These are phyloP conservation scores for Yarrowia deformans DNA, from an alignment of 805 yeast species.

Conservation along the genomic window DNA sequence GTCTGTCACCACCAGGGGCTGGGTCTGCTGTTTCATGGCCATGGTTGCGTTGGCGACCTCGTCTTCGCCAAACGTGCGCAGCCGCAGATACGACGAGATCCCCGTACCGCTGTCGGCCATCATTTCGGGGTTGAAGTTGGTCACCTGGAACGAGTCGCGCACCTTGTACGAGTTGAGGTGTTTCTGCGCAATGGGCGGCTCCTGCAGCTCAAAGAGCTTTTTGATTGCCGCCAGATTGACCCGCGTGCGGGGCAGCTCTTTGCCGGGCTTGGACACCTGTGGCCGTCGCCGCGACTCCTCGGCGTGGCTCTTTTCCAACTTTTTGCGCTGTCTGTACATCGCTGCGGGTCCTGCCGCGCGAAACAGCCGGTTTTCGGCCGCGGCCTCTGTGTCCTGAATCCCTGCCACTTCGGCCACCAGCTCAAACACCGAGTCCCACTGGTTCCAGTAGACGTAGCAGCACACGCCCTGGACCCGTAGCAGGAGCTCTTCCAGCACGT, in stretches of 20 bases:
- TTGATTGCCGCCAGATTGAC: slow-evolving; percentile 37
- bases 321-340: slow-evolving; percentile 45
- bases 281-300: slow-evolving; percentile 42
- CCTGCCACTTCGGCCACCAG: slow-evolving; percentile 48
- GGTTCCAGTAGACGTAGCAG: slow-evolving; percentile 50
- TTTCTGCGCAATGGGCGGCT: slow-evolving; percentile 36
- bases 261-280: slow-evolving; percentile 26
- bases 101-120: slow-evolving; percentile 21
- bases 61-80: slow-evolving; percentile 29
- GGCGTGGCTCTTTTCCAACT: slow-evolving; percentile 43
- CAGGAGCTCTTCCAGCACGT: slow-evolving; percentile 46
- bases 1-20: slow-evolving; percentile 1
- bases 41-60: slow-evolving; percentile 5
- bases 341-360: slow-evolving; percentile 50
- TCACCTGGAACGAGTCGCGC: slow-evolving; percentile 29
- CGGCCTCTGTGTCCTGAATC: slow-evolving; percentile 43
- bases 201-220: slow-evolving; percentile 38
- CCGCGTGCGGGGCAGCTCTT: slow-evolving; percentile 21
- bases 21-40: background rate
- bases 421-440: slow-evolving; percentile 49
- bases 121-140: slow-evolving; percentile 33
- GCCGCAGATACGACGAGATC: slow-evolving; percentile 11
- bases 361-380: slow-evolving; percentile 48
- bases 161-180: slow-evolving; percentile 35
- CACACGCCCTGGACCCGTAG: slow-evolving; percentile 48